These are phyloP conservation scores for Polyporus arcularius DNA, from an alignment of 768 basidiomycete genomes.

Conservation along the genomic window DNA sequence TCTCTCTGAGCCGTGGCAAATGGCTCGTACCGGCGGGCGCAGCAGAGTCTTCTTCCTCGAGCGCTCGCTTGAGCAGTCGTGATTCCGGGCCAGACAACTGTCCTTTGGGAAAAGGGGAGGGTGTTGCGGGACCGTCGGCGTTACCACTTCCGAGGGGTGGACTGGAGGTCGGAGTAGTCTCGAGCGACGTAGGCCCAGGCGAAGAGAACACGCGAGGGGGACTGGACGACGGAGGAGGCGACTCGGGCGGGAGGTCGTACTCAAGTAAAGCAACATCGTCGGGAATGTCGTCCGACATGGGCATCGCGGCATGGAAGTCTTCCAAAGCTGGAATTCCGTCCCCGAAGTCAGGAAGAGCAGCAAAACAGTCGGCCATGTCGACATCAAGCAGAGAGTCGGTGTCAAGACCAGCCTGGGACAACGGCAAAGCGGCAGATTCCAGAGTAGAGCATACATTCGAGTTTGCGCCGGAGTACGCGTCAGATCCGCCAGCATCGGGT, in stretches of 20 bases:
- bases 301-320: not conserved
- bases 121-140: not conserved
- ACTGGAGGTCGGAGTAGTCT: slow-evolving; percentile 16
- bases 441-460: too few species aligned
- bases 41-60: too few species aligned
- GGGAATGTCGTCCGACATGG: not conserved
- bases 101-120: not conserved
- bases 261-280: not conserved
- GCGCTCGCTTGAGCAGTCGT: too few species aligned
- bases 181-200: not conserved
- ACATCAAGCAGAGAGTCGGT: too few species aligned
- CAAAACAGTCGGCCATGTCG: too few species aligned
- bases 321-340: too few species aligned
- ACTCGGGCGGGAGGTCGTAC: slow-evolving; percentile 11
- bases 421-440: too few species aligned
- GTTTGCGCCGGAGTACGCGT: too few species aligned
- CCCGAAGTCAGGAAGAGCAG: too few species aligned
- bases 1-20: not conserved
- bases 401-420: too few species aligned
- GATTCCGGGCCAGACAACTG: not conserved
- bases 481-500: too few species aligned
- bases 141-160: slow-evolving; percentile 1
- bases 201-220: slow-evolving; percentile 17
- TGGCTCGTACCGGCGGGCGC: too few species aligned
- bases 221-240: slow-evolving; percentile 17